Base-by-base conservation (phyloP, 108 stramenopile species). In the Aurantiochytrium sp. region DNA sequence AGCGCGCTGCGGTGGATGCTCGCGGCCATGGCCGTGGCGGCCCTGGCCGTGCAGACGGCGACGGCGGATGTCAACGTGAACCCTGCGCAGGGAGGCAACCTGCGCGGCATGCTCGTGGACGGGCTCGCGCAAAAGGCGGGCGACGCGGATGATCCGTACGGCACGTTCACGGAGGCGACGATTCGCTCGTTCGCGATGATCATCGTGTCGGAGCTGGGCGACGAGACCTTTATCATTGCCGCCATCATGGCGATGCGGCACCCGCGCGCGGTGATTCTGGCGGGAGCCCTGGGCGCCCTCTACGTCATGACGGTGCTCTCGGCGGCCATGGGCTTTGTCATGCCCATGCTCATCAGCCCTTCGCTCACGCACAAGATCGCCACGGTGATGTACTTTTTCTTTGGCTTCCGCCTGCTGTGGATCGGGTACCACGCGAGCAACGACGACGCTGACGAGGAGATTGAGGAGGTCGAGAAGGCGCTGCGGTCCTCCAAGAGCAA, bases 171-270 rank as follows among this genome's bases (percentile, higher is more conserved):
- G 10, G 73, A 81, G 73, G 73, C 73, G 21, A 81, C 42, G n/a
- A 81, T 81, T 48, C 73, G 73, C 52, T 93, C 93, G 19, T 88
- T 92, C 10, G 86, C 55, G 24, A 93, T 99, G 69, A 97, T 99
- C 8, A 98, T 99, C 89, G 92, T 99, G 37, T 97, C 97, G 68
- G 99, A 99, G 89, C 97, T 99, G 87, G 99, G 99, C 42, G 99
- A 99, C 93, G 99, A 99, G 88, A 99, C 99, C 55, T 99, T 99
- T 89, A 99, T 99, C 92, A 98, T 99, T 89, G 99, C 99, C 8
- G 99, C 98, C 21, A 95, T 99, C n/a, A 88, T 99, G 68, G 95
- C 95, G 54, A 98, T 99, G 96, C 92, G 95, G 68, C 92, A 97
- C 92, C 87, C 94, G 36, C 93, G 98, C 37, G 87, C 95, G 48